Evolutionary conservation across 2,329 filamentous ascomycete species (phyloP).

Genomic region (Lachnellula cervina): DNA sequence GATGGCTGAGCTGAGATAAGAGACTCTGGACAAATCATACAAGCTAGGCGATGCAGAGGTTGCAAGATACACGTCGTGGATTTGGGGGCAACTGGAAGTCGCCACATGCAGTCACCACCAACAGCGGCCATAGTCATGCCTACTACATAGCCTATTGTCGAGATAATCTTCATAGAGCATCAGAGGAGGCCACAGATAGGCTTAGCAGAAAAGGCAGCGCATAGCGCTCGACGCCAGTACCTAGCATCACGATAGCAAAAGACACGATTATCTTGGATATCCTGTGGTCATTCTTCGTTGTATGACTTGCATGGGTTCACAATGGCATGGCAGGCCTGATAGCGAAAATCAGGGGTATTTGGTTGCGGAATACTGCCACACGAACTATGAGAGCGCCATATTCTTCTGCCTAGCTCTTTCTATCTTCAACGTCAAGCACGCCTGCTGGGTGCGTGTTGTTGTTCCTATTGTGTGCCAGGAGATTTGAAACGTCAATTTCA

Average conservation of each 20-base stretch:
- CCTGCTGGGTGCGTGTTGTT: neutral
- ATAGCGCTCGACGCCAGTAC: slow-evolving; percentile 59
- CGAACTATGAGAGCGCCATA: neutral
- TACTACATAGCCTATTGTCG: slow-evolving; percentile 59
- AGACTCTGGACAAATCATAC: neutral
- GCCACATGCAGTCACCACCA: slow-evolving; percentile 30
- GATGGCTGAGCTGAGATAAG: neutral
- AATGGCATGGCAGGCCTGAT: slow-evolving; percentile 9
- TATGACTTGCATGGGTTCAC: slow-evolving; percentile 24
- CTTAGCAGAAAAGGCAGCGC: slow-evolving; percentile 50
- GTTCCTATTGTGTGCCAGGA: neutral
- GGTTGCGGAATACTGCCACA: neutral
- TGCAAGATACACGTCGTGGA: slow-evolving; percentile 9
- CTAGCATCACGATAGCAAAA: slow-evolving; percentile 77
- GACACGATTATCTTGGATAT: slow-evolving; percentile 39
- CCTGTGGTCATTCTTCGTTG: slow-evolving; percentile 33
- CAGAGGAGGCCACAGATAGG: slow-evolving; percentile 34
- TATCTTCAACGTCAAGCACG: neutral
- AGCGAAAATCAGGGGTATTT: neutral
- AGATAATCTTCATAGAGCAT: slow-evolving; percentile 66
- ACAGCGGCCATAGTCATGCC: slow-evolving; percentile 33
- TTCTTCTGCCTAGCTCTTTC: neutral
- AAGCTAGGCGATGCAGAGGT: slow-evolving; percentile 1
- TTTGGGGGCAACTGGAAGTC: slow-evolving; percentile 17
- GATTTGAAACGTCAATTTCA: neutral